Evolutionary conservation across 2,329 filamentous ascomycete species (phyloP), one percentile per base, ranked within the genome.

Genomic region (Xylaria multiplex): DNA sequence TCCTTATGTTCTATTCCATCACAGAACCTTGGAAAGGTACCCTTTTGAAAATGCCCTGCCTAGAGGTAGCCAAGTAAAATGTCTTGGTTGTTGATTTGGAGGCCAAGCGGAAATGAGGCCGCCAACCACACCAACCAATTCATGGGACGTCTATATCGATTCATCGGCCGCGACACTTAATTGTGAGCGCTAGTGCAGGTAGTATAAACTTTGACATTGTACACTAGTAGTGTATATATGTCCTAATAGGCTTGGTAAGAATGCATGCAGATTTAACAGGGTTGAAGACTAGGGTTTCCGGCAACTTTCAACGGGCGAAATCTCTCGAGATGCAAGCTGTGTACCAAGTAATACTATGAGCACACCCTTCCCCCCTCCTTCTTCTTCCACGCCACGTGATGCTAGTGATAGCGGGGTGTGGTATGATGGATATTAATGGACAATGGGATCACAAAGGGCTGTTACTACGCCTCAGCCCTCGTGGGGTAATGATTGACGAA

Each of bases 401-500:
- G 49, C 16, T n/a, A 11, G 30, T 13, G 30, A 32, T 14, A 35
- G 32, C 30, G 19, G 24, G 16, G n/a, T 40, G 50, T 37, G 11
- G 37, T 27, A n/a, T 50, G 48, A 55, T 42, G 24, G 35, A 8
- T 37, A 9, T 8, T 37, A 13, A 43, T 19, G 50, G 50, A 53
- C 13, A 14, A 55, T 55, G 52, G 52, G 16, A 22, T 27, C 37
- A 40, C 37, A 40, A 13, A 13, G 11, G 37, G 37, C 19, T 32
- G 53, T 37, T 37, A 37, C 60, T 42, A 19, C 27, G 19, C 48
- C 46, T 58, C 52, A 49, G 53, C 46, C 58, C 56, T 59, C 56
- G 62, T 60, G 62, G 63, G 63, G 63, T 48, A 62, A 58, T 62
- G 63, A 65, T 62, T 62, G 48, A 57, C 63, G 43, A 61, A 46